phyloP scores from a whole-genome alignment of 2,329 filamentous ascomycete genomes.

The Akanthomyces muscarius region DNA sequence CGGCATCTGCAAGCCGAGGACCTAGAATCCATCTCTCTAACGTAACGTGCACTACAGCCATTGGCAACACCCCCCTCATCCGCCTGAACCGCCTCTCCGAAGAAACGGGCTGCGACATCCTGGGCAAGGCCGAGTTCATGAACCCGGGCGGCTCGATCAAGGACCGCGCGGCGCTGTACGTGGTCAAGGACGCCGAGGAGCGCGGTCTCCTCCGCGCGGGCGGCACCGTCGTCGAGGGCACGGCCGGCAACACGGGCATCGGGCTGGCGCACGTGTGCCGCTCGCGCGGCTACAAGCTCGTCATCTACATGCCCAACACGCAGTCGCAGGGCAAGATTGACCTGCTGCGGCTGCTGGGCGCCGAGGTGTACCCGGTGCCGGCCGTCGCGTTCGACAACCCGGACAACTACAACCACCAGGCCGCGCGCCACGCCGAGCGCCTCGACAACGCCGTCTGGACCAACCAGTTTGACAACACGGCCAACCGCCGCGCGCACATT shows the following conservation, averaged over 20 bases:
- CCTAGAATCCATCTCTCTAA: neutral
- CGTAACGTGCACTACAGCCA: constrained; percentile 53
- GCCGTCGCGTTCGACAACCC: constrained; percentile 94
- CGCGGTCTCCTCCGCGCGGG: constrained; percentile 75
- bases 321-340: constrained; percentile 98
- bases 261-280: constrained; percentile 95
- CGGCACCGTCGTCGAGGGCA: constrained; percentile 94
- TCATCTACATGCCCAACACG: constrained; percentile 99
- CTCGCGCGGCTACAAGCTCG: constrained; percentile 84
- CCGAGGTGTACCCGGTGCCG: constrained; percentile 92
- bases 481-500: constrained; percentile 89
- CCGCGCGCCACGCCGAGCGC: constrained; percentile 78
- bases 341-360: constrained; percentile 81
- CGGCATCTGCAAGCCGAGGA: neutral
- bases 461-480: constrained; percentile 96
- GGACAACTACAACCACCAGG: constrained; percentile 97
- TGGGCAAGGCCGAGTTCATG: constrained; percentile 98
- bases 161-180: constrained; percentile 90
- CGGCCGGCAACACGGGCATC: constrained; percentile 96
- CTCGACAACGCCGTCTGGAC: constrained; percentile 94
- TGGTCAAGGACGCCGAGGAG: constrained; percentile 91
- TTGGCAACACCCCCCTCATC: constrained; percentile 95
- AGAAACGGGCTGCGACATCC: constrained; percentile 86
- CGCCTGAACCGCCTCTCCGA: constrained; percentile 82
- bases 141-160: constrained; percentile 97